Evolutionary conservation across 176 grass and related monocot species (phyloP), one percentile per base, ranked within the genome.

Genomic region (Triticum timopheevii): DNA sequence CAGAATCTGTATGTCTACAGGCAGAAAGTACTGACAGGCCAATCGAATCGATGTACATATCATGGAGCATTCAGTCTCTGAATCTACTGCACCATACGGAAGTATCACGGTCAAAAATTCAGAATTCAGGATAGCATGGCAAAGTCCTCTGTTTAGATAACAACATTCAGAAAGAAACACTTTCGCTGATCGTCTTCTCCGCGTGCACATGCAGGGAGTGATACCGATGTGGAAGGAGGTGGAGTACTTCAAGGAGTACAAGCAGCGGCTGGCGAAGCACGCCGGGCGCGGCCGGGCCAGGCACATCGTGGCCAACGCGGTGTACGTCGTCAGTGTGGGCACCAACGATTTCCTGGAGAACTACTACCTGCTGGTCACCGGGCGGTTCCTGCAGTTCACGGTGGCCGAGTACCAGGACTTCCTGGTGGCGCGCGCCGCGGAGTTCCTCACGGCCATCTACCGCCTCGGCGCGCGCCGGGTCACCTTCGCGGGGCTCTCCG

Each of bases 301-400:
- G 36, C 56, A 88, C 49, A 95, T 90, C 81, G 36, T 98, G 38
- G 67, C 73, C 13, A 92, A 95, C 38, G 91, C 96, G 4, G 61
- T 89, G 12, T 98, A 95, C 86, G 4, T 98, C 6, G 83, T 98
- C 7, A 98, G 96, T 82, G 39, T 98, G 45, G 96, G 96, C 81
- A 95, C 96, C 65, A 98, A 98, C 50, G 96, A 98, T 82, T 98
- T 95, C 81, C 80, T 95, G 1, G 93, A 95, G 85, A 98, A 98
- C 90, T 98, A 98, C 84, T 98, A 82, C 86, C 71, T 87, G 47
- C 10, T 87, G 8, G 82, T 94, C 1, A 95, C 93, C 0, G 90
- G 84, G 2, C 64, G 96, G 82, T 85, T 92, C 83, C 19, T 69
- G 10, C n/a, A 95, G 84, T 94, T 94, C 86, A 89, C 90, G 20